Conservation (phyloP, 2,329 filamentous ascomycete genomes). For the Nemania sp. region DNA sequence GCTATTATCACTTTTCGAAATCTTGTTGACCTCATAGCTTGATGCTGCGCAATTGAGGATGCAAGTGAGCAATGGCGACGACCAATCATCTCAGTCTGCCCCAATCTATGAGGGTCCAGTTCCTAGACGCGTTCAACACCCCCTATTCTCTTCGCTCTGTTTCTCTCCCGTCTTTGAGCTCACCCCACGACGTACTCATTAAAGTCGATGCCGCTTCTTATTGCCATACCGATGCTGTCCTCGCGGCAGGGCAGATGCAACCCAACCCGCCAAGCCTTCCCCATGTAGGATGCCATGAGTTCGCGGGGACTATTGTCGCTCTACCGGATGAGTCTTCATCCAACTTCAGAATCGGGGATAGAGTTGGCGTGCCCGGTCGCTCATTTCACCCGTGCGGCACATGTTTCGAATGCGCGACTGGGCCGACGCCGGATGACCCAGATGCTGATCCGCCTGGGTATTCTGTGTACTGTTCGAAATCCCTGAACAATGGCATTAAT, state of each 20-base stretch:
- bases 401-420: conserved; percentile 47
- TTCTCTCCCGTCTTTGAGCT: conserved; percentile 40
- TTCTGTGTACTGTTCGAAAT: conserved; percentile 44
- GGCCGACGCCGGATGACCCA: conserved; percentile 28
- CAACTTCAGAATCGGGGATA: conserved; percentile 35
- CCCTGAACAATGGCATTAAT: conserved; percentile 34
- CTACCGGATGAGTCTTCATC: conserved; percentile 23
- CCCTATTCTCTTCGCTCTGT: conserved; percentile 46
- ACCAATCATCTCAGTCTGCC: conserved; percentile 20
- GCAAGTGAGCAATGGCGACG: conserved; percentile 1
- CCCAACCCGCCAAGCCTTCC: conserved; percentile 46
- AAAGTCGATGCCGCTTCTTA: conserved; percentile 52
- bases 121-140: conserved; percentile 47
- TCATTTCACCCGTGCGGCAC: conserved; percentile 47
- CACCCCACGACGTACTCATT: conserved; percentile 48
- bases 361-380: conserved; percentile 48
- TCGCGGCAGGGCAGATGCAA: conserved; percentile 36
- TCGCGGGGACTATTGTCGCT: conserved; percentile 50
- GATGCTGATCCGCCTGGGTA: conserved; percentile 45
- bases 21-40: no score
- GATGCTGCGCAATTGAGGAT: background rate
- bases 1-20: background rate
- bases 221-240: conserved; percentile 48
- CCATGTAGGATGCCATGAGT: conserved; percentile 51
- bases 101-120: conserved; percentile 45